Conservation (phyloP, 1,139 yeast species). For the Hemisphaericaspora subhashii region DNA sequence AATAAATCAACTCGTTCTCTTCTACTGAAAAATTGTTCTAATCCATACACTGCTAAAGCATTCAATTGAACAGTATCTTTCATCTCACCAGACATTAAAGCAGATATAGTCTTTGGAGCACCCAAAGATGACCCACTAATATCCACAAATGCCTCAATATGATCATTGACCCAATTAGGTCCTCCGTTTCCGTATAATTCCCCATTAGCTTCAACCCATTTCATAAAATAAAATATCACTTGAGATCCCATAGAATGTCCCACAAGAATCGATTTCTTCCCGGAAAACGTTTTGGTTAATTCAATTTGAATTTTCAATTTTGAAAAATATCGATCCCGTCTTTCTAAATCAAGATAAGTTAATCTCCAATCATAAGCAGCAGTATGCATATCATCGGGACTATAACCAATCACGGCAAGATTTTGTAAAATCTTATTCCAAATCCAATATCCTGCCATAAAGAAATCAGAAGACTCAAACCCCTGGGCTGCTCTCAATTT, state of each 20-base stretch:
- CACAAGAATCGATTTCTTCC: constrained; percentile 73
- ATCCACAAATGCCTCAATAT: constrained; percentile 78
- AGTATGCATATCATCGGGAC: constrained; percentile 83
- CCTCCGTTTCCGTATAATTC: constrained; percentile 86
- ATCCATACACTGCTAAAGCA: constrained; percentile 88
- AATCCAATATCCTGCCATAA: constrained; percentile 97
- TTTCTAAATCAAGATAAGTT: constrained; percentile 83
- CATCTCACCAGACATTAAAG: constrained; percentile 94
- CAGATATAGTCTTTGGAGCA: constrained; percentile 91
- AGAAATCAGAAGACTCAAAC: constrained; percentile 94
- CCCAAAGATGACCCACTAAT: constrained; percentile 88
- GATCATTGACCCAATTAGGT: constrained; percentile 76
- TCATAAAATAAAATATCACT: constrained; percentile 79
- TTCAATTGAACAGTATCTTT: constrained; percentile 94
- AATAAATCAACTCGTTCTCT: constrained; percentile 84
- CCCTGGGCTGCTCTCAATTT: constrained; percentile 91
- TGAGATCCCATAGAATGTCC: constrained; percentile 99
- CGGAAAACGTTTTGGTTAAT: constrained; percentile 43
- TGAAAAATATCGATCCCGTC: constrained; percentile 80
- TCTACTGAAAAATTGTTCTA: constrained; percentile 90
- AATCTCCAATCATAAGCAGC: constrained; percentile 97
- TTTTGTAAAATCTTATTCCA: constrained; percentile 95
- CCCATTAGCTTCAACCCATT: constrained; percentile 95
- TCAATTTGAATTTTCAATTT: constrained; percentile 76
- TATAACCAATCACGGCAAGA: constrained; percentile 90